Base-by-base conservation (phyloP, 2,329 filamentous ascomycete genomes). In the Verticillium alfalfae region DNA sequence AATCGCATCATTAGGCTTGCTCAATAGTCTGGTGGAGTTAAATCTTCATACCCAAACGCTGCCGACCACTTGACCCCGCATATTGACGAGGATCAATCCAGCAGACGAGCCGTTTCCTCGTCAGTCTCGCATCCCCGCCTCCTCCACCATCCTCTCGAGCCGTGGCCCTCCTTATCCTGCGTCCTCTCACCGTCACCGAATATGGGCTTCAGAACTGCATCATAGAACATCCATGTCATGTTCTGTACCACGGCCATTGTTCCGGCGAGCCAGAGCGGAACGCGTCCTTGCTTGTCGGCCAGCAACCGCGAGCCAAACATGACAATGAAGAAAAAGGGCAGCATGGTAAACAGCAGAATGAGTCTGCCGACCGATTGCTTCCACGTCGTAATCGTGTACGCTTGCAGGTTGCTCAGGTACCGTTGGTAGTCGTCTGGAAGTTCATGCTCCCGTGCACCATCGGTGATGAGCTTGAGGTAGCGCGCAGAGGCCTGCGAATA, bases 131-230 rank as follows among this genome's bases (percentile, higher is more conserved):
- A 8, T 36, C n/a, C 38, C 36, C n/a, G 13, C 49, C 57, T 60
- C 59, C 36, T 5, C 10, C 56, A 57, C 54, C 66, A 61, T 41
- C n/a, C 41, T 58, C 16, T 58, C 55, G 45, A 22, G 54, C 45
- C 61, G 15, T 52, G 65, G 5, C 65, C 67, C 1, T 68, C 65
- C 9, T 67, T 65, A 37, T 72, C 72, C 37, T 73, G 66, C 3
- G 86, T 88, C 68, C 83, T 84, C 80, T 98, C 94, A 0, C 95
- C 95, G 70, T 98, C 91, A 0, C 94, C 94, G 79, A 96, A 97
- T 0, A 88, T 49, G 1, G 75, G 77, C 72, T 86, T 88, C 66
- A 80, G 72, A 2, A 79, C 71, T 1, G 34, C 36, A 59, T 84
- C 81, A 58, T 84, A 83, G 3, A 64, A 66, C 62, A 72, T 67